Conservation (phyloP, 2,329 filamentous ascomycete species). For the Corniculantispora saksenae region DNA sequence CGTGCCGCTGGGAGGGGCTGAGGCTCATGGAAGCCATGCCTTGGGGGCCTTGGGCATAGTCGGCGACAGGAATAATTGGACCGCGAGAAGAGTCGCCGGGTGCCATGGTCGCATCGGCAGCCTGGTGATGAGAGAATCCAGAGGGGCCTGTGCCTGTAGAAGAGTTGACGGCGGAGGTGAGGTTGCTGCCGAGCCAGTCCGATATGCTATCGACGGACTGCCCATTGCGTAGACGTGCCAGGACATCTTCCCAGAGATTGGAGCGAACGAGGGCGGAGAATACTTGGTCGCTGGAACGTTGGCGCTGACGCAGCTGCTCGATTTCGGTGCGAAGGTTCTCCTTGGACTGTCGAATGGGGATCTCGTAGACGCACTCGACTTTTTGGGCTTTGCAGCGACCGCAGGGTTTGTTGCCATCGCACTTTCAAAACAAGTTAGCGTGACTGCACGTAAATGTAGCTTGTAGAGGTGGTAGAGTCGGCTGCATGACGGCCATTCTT, state of each 20-base stretch:
- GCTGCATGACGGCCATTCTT: background rate
- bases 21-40: conserved; percentile 31
- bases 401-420: conserved; percentile 60
- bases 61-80: conserved; percentile 20
- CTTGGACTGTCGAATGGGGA: conserved; percentile 65
- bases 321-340: conserved; percentile 62
- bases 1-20: conserved; percentile 31
- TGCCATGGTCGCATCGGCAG: conserved; percentile 21
- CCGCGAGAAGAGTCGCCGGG: conserved; percentile 26
- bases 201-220: conserved; percentile 57
- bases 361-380: conserved; percentile 60
- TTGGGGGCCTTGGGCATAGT: conserved; percentile 30
- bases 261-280: conserved; percentile 54
- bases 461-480: background rate
- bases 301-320: conserved; percentile 55
- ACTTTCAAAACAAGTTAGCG: conserved; percentile 39
- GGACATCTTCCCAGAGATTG: conserved; percentile 55
- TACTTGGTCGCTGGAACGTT: conserved; percentile 57
- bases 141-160: conserved; percentile 33
- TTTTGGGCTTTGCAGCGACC: conserved; percentile 56
- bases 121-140: conserved; percentile 27
- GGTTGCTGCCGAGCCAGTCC: conserved; percentile 49
- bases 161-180: conserved; percentile 19
- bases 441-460: background rate
- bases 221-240: conserved; percentile 54